These are phyloP conservation scores for Fusarium compactum DNA, from an alignment of 2,329 filamentous ascomycete species.

Conservation along the genomic window DNA sequence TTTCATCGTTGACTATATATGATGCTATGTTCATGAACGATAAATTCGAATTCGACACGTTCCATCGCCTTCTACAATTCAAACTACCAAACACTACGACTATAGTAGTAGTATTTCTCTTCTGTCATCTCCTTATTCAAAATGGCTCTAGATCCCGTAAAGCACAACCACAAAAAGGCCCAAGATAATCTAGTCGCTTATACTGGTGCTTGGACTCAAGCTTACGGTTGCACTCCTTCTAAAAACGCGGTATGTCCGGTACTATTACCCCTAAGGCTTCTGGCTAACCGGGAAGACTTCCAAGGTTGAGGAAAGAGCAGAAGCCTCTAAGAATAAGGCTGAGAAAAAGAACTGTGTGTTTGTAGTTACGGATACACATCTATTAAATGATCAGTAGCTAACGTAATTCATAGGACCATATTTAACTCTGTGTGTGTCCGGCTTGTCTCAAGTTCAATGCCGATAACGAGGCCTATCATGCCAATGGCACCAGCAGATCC, in stretches of 20 bases:
- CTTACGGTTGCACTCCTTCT: neutral
- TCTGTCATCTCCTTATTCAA: neutral
- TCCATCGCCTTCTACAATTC: fast-evolving
- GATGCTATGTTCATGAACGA: too few species aligned
- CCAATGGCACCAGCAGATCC: too few species aligned
- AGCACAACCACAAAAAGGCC: neutral
- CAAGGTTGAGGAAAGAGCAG: neutral
- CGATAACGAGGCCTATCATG: too few species aligned
- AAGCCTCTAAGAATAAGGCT: neutral
- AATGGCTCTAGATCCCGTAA: conserved; percentile 9
- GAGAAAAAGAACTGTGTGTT: neutral
- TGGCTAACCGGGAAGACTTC: neutral
- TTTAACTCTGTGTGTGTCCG: too few species aligned
- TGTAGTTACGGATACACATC: too few species aligned
- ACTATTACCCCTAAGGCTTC: fast-evolving
- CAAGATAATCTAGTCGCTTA: neutral
- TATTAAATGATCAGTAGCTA: too few species aligned
- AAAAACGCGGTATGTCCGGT: neutral
- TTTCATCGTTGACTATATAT: too few species aligned
- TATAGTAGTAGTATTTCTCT: neutral
- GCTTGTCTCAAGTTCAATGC: too few species aligned
- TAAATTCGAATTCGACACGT: too few species aligned
- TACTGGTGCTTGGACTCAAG: conserved; percentile 6
- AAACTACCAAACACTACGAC: neutral
- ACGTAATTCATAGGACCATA: too few species aligned